Percentiles rank a stretch among this genome's conserved stretches.
These are phyloP conservation scores for Fomitopsis schrenkii DNA, from an alignment of 1,284 basidiomycete species.

Conservation along the genomic window DNA sequence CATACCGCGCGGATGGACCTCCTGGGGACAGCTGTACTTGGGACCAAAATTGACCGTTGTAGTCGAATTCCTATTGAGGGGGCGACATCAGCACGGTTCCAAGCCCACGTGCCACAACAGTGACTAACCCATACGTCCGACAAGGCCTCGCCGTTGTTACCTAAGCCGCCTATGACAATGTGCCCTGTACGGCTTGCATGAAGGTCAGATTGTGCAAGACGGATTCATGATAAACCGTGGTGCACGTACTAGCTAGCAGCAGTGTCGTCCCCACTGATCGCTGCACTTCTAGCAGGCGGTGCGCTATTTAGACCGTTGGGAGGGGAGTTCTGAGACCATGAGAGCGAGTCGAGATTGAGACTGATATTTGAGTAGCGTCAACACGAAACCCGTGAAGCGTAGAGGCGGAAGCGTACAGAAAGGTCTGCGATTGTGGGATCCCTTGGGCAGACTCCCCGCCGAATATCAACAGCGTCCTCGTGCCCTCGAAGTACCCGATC, in stretches of 20 bases:
- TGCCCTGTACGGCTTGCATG: conserved; percentile 58
- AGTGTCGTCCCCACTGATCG: conserved; percentile 59
- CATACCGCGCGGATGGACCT: conserved; percentile 58
- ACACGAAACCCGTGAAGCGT: too few species aligned
- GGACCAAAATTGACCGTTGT: conserved; percentile 70
- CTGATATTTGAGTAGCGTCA: conserved; percentile 28
- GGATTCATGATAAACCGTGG: too few species aligned
- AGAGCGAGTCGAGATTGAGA: conserved; percentile 52
- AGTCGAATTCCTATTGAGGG: conserved; percentile 62
- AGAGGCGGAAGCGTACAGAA: conserved; percentile 43
- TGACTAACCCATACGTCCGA: conserved; percentile 67
- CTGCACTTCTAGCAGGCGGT: conserved; percentile 62
- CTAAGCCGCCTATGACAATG: conserved; percentile 68
- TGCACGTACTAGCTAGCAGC: conserved; percentile 72
- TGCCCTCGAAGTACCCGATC: conserved; percentile 47
- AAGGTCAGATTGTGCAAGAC: conserved; percentile 7
- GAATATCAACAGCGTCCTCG: conserved; percentile 63
- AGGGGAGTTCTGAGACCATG: conserved; percentile 56
- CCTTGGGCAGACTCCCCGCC: conserved; percentile 69
- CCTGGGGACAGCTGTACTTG: conserved; percentile 46
- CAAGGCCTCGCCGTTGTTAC: conserved; percentile 43
- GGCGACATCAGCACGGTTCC: conserved; percentile 1
- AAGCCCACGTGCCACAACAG: neutral
- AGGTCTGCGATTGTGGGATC: conserved; percentile 60
- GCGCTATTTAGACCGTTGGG: conserved; percentile 38